phyloP scores from a whole-genome alignment of 257 asterid genomes.

The Verbascum thapsus region DNA sequence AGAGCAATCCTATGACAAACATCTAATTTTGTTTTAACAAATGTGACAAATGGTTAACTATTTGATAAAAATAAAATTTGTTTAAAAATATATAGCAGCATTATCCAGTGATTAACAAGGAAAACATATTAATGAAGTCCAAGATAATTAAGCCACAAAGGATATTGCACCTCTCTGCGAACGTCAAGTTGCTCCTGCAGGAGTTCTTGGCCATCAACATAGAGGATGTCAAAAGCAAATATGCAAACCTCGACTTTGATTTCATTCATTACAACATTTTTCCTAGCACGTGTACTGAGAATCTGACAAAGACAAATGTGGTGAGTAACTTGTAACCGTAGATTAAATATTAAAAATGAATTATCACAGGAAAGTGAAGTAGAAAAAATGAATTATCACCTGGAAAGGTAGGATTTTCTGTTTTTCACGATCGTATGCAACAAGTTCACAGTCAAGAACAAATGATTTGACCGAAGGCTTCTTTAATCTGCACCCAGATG shows the following conservation, averaged over 20 bases:
- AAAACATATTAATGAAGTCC: conserved; percentile 15
- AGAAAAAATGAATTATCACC: conserved; percentile 43
- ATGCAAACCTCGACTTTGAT: conserved; percentile 88
- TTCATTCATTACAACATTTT: conserved; percentile 73
- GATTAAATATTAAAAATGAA: conserved; percentile 12
- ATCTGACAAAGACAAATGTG: conserved; percentile 47
- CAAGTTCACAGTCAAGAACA: conserved; percentile 96
- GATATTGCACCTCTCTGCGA: conserved; percentile 79
- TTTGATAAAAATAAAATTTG: background rate
- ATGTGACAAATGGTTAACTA: conserved; percentile 13
- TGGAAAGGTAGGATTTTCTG: conserved; percentile 91
- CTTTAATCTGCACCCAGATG: conserved; percentile 64
- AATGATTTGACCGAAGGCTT: conserved; percentile 71
- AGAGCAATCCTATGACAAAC: background rate
- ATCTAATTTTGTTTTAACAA: conserved; percentile 5
- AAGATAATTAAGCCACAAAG: conserved; percentile 17
- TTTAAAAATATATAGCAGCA: conserved; percentile 1
- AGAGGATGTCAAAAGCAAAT: conserved; percentile 90
- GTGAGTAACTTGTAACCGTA: conserved; percentile 22
- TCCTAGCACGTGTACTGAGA: conserved; percentile 89
- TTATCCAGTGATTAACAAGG: conserved; percentile 15
- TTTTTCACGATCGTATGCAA: conserved; percentile 89
- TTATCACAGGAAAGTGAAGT: background rate
- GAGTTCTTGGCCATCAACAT: conserved; percentile 81
- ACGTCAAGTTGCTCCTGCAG: conserved; percentile 78